These are phyloP conservation scores for Leavenworthia alabamica DNA, from an alignment of 345 rosid genomes.

Conservation along the genomic window DNA sequence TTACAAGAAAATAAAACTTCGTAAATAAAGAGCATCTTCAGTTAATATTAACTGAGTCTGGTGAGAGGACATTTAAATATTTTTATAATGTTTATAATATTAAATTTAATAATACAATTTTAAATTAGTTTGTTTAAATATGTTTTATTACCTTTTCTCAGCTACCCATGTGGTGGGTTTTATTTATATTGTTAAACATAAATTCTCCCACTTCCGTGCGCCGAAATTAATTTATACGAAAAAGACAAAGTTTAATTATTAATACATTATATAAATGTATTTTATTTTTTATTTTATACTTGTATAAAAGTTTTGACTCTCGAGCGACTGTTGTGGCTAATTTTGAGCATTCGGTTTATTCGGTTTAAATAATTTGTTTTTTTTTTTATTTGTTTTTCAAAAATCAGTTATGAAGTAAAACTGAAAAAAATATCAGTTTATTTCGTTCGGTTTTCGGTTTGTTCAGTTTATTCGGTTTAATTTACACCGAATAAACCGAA, in stretches of 20 bases:
- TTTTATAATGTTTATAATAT: background rate
- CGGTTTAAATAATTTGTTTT: too few relatives aligned
- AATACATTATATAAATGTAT: background rate
- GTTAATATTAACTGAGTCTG: conserved; percentile 12
- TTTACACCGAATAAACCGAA: too few relatives aligned
- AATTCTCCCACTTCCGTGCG: conserved; percentile 32
- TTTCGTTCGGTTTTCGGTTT: too few relatives aligned
- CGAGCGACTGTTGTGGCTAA: conserved; percentile 5
- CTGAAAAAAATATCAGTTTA: too few relatives aligned
- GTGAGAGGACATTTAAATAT: conserved; percentile 3
- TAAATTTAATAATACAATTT: background rate
- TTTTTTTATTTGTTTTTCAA: too few relatives aligned
- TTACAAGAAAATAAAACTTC: background rate
- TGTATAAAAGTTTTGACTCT: conserved; percentile 8
- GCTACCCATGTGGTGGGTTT: conserved; percentile 32
- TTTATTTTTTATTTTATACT: background rate
- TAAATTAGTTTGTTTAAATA: background rate
- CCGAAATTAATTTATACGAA: conserved; percentile 2
- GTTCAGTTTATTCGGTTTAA: too few relatives aligned
- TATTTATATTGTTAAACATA: conserved; percentile 2
- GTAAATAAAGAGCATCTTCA: conserved; percentile 7
- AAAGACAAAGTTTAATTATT: background rate
- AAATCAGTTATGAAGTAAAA: too few relatives aligned
- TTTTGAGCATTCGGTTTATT: too few relatives aligned
- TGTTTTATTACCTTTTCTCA: conserved; percentile 13